Percentiles rank a stretch among this genome's conserved stretches.
Conservation (phyloP, 345 rosid species). For the Sisymbrium irio region DNA sequence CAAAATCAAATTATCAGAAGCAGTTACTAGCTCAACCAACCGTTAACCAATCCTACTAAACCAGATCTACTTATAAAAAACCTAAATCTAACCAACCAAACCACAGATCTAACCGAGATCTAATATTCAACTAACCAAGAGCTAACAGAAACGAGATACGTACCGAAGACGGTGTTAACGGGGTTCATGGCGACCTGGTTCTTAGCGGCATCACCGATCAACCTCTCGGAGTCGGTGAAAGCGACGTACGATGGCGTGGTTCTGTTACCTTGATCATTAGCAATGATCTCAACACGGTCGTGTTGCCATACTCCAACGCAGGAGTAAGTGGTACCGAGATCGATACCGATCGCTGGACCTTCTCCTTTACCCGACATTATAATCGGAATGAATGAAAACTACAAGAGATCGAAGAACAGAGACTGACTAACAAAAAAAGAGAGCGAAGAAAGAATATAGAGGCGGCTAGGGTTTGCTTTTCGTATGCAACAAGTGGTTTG, state of each 20-base stretch:
- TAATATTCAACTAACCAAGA: neutral
- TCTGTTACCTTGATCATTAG: constrained; percentile 74
- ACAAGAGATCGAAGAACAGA: neutral
- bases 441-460: neutral
- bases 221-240: constrained; percentile 64
- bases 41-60: neutral
- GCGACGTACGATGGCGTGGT: constrained; percentile 70
- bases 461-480: constrained; percentile 42
- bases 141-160: constrained; percentile 1
- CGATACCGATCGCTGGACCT: constrained; percentile 77
- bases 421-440: neutral
- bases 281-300: constrained; percentile 77
- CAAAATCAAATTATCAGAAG: neutral
- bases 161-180: constrained; percentile 64
- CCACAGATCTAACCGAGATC: constrained; percentile 30
- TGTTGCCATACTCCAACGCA: constrained; percentile 84
- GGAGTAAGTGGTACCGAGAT: constrained; percentile 70
- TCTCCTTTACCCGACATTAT: constrained; percentile 75
- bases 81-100: neutral
- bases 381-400: constrained; percentile 1
- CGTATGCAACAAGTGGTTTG: neutral
- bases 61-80: neutral
- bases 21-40: neutral
- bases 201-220: constrained; percentile 80
- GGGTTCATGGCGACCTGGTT: constrained; percentile 88